A percentile compares a stretch with the other conserved stretches of the same genome.
These are phyloP conservation scores for Vinca major DNA, from an alignment of 305 asterid species.

Conservation along the genomic window DNA sequence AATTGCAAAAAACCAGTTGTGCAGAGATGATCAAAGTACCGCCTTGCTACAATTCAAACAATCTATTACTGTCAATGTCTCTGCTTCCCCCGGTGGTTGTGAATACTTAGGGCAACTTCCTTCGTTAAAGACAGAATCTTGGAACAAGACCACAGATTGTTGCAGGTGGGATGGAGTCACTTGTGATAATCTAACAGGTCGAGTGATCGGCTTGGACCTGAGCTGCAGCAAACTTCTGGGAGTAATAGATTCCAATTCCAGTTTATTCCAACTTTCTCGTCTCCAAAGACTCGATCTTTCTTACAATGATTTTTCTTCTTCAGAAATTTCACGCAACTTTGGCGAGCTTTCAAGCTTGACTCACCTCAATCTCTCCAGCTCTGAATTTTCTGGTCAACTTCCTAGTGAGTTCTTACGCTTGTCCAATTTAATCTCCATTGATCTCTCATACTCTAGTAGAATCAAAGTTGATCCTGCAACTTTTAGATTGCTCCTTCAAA, in stretches of 20 bases:
- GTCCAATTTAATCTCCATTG: constrained; percentile 21
- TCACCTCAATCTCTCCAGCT: constrained; percentile 22
- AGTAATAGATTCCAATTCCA: constrained; percentile 17
- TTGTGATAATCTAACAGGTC: constrained; percentile 16
- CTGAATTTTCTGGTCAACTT: constrained; percentile 19
- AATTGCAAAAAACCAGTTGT: constrained; percentile 5
- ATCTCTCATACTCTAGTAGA: constrained; percentile 18
- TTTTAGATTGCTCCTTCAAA: constrained; percentile 19
- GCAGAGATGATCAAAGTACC: constrained; percentile 12
- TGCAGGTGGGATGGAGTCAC: constrained; percentile 29
- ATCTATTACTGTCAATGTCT: not conserved
- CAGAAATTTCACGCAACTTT: constrained; percentile 14
- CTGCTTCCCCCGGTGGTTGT: no score
- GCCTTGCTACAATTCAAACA: constrained; percentile 20
- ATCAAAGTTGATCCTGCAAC: constrained; percentile 10
- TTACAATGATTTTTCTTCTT: constrained; percentile 23
- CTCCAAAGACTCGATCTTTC: constrained; percentile 22
- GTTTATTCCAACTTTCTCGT: constrained; percentile 17
- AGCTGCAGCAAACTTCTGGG: constrained; percentile 27
- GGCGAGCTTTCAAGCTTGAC: constrained; percentile 10
- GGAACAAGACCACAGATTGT: constrained; percentile 24
- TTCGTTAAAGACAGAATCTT: constrained; percentile 16
- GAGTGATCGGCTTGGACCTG: constrained; percentile 21
- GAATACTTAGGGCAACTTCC: not conserved
- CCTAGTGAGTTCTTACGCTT: constrained; percentile 16